A percentile compares a stretch with the other conserved stretches of the same genome.
Evolutionary conservation across 106 monocot genomes (phyloP).

Genomic region (Phalaenopsis aphrodite): DNA sequence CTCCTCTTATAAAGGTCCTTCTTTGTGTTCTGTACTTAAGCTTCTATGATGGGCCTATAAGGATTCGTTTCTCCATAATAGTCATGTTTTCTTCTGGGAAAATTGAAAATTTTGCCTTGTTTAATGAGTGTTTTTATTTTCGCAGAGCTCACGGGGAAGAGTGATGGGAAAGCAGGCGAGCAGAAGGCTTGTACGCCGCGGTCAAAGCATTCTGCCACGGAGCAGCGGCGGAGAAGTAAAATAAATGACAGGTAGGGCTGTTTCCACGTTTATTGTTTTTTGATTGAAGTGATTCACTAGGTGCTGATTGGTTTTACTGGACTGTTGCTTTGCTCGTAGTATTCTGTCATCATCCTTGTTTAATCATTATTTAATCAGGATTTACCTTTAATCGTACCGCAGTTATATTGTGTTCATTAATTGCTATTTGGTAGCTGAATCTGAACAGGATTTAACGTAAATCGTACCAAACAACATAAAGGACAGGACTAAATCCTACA

Average conservation of each 20-base stretch:
- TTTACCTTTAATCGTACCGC: too few relatives aligned
- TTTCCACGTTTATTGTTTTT: background rate
- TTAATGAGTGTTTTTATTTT: conserved; percentile 2
- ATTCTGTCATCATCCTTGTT: background rate
- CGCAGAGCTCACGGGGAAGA: conserved; percentile 30
- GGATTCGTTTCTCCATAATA: background rate
- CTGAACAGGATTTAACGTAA: too few relatives aligned
- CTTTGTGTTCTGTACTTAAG: background rate
- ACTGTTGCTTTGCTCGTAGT: background rate
- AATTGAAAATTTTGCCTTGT: background rate
- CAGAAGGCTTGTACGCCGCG: conserved; percentile 55
- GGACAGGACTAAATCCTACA: too few relatives aligned
- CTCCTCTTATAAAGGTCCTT: conserved; percentile 14
- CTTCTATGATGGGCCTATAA: background rate
- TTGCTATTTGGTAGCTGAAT: too few relatives aligned
- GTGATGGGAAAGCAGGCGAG: conserved; percentile 36
- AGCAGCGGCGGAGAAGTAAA: conserved; percentile 76
- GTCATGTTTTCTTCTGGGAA: background rate
- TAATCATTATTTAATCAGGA: background rate
- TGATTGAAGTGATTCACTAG: background rate
- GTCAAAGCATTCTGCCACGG: conserved; percentile 79
- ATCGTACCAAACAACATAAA: too few relatives aligned
- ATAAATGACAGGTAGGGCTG: conserved; percentile 58
- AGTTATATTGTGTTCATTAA: too few relatives aligned
- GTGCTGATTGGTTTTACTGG: background rate